Conservation (phyloP, 306 rosid genomes). For the Canavalia gladiata region DNA sequence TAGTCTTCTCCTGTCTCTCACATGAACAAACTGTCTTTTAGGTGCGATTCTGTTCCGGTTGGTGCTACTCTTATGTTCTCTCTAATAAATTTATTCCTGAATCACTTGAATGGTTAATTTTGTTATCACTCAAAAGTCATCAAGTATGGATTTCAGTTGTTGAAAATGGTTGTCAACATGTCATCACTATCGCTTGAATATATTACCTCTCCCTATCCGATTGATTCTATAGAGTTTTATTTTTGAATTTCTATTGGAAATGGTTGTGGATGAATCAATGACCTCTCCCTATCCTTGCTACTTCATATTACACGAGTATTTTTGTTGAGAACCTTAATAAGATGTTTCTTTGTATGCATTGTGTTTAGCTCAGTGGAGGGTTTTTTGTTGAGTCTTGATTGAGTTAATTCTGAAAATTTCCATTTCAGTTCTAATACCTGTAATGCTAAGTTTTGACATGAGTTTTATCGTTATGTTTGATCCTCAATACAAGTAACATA, state of each 20-base stretch:
- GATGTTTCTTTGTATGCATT: not conserved
- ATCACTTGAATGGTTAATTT: not conserved
- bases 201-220: not conserved
- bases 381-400: not conserved
- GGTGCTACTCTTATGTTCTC: not conserved
- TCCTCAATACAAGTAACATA: slow-evolving; percentile 46
- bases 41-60: not conserved
- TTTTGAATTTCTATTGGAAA: not conserved
- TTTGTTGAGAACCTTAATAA: not conserved
- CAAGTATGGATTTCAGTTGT: not conserved
- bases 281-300: not conserved
- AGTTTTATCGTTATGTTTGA: slow-evolving; percentile 37
- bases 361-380: not conserved
- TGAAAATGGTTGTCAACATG: slow-evolving; percentile 3
- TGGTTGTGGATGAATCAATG: not conserved
- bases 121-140: not conserved
- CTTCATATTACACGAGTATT: not conserved
- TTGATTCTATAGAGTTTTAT: not conserved
- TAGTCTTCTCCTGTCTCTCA: not conserved
- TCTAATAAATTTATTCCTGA: not conserved
- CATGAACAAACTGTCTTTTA: not conserved
- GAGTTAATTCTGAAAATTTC: not conserved
- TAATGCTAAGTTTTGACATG: not conserved
- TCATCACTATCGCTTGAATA: slow-evolving; percentile 18
- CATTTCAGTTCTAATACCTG: not conserved